Percentiles rank a stretch among this genome's conserved stretches.
Conservation (phyloP, 1,284 basidiomycete genomes). For the Retiboletus flavoniger region DNA sequence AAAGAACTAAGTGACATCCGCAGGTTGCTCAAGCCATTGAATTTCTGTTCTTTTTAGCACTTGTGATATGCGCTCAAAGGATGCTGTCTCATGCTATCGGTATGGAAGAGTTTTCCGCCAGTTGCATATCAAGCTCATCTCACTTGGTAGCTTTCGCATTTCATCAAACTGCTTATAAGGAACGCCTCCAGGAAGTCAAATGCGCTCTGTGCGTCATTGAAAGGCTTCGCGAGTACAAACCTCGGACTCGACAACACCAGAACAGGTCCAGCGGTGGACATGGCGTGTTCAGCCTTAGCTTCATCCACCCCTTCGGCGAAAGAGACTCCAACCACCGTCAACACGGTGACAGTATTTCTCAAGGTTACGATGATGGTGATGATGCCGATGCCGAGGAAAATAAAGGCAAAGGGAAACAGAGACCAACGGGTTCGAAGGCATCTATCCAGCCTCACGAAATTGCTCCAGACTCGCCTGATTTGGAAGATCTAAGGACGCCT, state of each 20-base stretch:
- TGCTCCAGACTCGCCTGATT: conserved; percentile 6
- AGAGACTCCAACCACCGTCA: conserved; percentile 24
- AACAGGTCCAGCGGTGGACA: conserved; percentile 38
- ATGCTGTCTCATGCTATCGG: conserved; percentile 67
- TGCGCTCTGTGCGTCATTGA: conserved; percentile 64
- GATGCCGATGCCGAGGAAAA: conserved; percentile 26
- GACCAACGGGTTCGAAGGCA: background rate
- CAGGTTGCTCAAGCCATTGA: conserved; percentile 58
- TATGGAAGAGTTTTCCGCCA: conserved; percentile 8
- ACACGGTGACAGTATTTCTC: conserved; percentile 7
- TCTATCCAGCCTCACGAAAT: conserved; percentile 8
- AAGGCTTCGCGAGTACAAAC: conserved; percentile 66
- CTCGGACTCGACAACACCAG: conserved; percentile 41
- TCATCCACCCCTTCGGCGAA: conserved; percentile 34
- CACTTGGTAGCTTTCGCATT: conserved; percentile 57
- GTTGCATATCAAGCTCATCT: conserved; percentile 11
- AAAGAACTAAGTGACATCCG: conserved; percentile 1
- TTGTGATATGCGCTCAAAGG: conserved; percentile 58
- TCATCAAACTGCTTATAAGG: conserved; percentile 73
- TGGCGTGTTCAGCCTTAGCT: conserved; percentile 39
- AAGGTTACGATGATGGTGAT: conserved; percentile 16
- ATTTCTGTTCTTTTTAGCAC: conserved; percentile 67
- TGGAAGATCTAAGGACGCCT: conserved; percentile 9
- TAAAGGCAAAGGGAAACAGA: conserved; percentile 35
- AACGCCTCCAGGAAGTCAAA: conserved; percentile 62